Percentiles rank a stretch among this genome's conserved stretches.
These are phyloP conservation scores for Neotropicomus parvogracilis DNA, from an alignment of 1,284 basidiomycete genomes.

Conservation along the genomic window DNA sequence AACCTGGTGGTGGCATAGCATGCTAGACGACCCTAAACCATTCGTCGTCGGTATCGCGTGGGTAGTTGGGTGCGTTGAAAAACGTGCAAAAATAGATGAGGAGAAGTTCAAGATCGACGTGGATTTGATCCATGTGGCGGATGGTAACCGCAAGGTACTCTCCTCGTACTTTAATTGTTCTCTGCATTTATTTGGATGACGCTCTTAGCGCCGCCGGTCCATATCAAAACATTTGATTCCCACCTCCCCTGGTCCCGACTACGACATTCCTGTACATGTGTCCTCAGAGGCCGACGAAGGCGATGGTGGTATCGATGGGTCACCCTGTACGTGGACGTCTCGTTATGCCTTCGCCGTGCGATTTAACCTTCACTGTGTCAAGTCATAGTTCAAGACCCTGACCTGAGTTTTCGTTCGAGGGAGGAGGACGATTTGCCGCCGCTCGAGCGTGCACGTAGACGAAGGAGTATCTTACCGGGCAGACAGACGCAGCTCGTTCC, in stretches of 20 bases:
- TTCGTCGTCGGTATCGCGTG: slow-evolving; percentile 85
- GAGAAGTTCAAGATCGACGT: slow-evolving; percentile 65
- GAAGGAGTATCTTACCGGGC: slow-evolving; percentile 28
- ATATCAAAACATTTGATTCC: slow-evolving; percentile 59
- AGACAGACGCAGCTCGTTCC: slow-evolving; percentile 29
- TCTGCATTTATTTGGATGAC: background rate
- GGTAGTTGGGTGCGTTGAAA: slow-evolving; percentile 85
- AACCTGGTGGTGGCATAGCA: slow-evolving; percentile 31
- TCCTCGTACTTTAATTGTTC: slow-evolving; percentile 22
- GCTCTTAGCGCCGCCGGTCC: slow-evolving; percentile 49
- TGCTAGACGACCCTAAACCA: slow-evolving; percentile 67
- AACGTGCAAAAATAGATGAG: slow-evolving; percentile 64
- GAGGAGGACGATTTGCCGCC: slow-evolving; percentile 53
- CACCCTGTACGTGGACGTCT: slow-evolving; percentile 40
- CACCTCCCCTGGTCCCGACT: slow-evolving; percentile 29
- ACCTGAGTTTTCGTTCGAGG: slow-evolving; percentile 30
- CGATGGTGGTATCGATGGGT: slow-evolving; percentile 38
- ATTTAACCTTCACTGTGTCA: slow-evolving; percentile 2
- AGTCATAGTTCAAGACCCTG: slow-evolving; percentile 27
- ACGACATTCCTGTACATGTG: slow-evolving; percentile 12
- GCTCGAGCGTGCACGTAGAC: slow-evolving; percentile 51
- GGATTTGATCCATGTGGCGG: slow-evolving; percentile 62
- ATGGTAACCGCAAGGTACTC: slow-evolving; percentile 61
- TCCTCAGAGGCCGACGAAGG: slow-evolving; percentile 31
- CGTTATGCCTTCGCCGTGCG: background rate